Conservation (phyloP, 176 grass and related monocot species). For the Oryza nivara region DNA sequence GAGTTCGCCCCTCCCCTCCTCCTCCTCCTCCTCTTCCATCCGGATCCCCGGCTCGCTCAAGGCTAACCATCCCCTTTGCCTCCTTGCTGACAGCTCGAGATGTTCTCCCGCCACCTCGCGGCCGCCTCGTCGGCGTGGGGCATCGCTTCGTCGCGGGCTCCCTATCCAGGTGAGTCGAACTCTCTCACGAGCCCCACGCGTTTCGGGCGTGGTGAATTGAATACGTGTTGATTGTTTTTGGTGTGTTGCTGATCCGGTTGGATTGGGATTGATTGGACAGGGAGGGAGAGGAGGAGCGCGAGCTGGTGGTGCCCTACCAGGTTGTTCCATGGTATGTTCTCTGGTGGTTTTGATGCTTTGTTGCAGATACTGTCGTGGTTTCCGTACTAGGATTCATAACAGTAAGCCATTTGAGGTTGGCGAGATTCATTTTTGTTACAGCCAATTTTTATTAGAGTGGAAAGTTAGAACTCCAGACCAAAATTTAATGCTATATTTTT, state of each 20-base stretch:
- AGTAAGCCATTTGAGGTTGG: not conserved
- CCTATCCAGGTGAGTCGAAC: conserved; percentile 31
- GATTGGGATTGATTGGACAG: conserved; percentile 13
- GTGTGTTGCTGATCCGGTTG: conserved; percentile 30
- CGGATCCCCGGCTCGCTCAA: not conserved
- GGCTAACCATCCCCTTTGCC: not conserved
- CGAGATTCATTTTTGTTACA: conserved; percentile 7
- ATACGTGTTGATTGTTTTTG: not conserved
- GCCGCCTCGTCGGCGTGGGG: conserved; percentile 38
- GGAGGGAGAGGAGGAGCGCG: conserved; percentile 41
- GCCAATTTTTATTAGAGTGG: not conserved
- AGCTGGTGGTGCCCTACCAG: conserved; percentile 63
- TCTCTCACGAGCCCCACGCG: not conserved
- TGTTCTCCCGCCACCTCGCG: conserved; percentile 50
- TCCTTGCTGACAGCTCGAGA: conserved; percentile 45
- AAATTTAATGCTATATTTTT: not conserved
- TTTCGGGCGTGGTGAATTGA: not conserved
- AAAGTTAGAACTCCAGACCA: not conserved
- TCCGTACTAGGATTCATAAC: too few species aligned
- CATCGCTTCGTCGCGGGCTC: conserved; percentile 12
- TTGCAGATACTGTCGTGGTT: too few species aligned
- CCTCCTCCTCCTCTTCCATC: not conserved
- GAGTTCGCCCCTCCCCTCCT: not conserved
- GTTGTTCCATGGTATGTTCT: conserved; percentile 60
- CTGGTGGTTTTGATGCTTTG: not conserved